Evolutionary conservation across 768 basidiomycete genomes (phyloP).

Genomic region (Lactarius quietus): DNA sequence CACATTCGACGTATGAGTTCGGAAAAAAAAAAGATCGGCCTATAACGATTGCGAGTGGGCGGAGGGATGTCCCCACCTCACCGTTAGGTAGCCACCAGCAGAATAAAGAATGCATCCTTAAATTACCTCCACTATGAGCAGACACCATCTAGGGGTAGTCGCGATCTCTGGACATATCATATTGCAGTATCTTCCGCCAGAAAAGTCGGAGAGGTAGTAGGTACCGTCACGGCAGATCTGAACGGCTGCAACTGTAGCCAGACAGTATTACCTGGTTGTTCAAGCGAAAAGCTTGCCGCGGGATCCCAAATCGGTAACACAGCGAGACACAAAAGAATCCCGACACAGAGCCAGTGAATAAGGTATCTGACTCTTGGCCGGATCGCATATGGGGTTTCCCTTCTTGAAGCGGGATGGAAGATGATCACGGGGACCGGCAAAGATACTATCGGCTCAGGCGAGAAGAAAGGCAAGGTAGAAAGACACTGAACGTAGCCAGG

Average conservation of each 20-base stretch:
- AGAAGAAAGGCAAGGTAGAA: not conserved
- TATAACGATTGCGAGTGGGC: not conserved
- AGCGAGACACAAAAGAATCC: not conserved
- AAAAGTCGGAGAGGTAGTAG: not conserved
- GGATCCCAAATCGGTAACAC: not conserved
- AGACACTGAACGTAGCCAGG: not conserved
- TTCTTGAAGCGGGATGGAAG: not conserved
- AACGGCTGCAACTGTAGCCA: not conserved
- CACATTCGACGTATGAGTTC: not conserved
- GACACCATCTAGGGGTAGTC: not conserved
- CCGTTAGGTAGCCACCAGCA: not conserved
- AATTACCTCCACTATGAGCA: not conserved
- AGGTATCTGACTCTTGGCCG: not conserved
- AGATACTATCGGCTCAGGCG: not conserved
- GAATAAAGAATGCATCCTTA: not conserved
- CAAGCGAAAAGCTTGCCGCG: not conserved
- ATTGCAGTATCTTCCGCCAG: not conserved
- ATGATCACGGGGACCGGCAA: not conserved
- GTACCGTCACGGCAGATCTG: not conserved
- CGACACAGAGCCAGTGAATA: not conserved
- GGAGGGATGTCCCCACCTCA: not conserved
- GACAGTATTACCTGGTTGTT: not conserved
- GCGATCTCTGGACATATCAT: not conserved
- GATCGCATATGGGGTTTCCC: not conserved
- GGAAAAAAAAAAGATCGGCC: not conserved